These are phyloP conservation scores for Gentiana macrophylla DNA, from an alignment of 257 asterid genomes.

Conservation along the genomic window DNA sequence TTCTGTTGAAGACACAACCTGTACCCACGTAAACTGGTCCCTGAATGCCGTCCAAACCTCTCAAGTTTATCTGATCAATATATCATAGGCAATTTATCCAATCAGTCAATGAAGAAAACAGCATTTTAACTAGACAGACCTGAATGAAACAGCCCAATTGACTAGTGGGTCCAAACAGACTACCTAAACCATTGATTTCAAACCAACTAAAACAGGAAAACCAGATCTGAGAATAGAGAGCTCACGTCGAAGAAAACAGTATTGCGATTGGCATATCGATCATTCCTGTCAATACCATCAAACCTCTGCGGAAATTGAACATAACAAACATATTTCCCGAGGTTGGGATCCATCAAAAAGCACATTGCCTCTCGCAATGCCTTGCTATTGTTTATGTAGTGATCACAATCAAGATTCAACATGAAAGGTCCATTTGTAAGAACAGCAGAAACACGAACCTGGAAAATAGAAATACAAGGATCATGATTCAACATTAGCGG, in stretches of 20 bases:
- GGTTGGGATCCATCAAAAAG: constrained; percentile 95
- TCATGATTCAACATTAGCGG: constrained; percentile 7
- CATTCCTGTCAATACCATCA: constrained; percentile 87
- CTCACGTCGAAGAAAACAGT: constrained; percentile 97
- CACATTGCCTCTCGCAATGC: constrained; percentile 98
- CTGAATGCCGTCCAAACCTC: constrained; percentile 96
- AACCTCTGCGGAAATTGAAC: constrained; percentile 98
- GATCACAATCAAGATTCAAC: constrained; percentile 99
- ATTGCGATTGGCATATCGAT: constrained; percentile 95
- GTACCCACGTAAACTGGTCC: constrained; percentile 98
- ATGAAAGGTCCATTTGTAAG: constrained; percentile 96
- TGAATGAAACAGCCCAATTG: background rate
- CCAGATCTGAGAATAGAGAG: constrained; percentile 7
- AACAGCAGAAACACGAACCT: constrained; percentile 99
- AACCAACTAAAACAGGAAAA: background rate
- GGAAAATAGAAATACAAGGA: constrained; percentile 14
- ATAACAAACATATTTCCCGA: constrained; percentile 91
- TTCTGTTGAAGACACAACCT: constrained; percentile 93
- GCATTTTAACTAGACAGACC: background rate
- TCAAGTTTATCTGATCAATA: constrained; percentile 67
- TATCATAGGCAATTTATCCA: constrained; percentile 10
- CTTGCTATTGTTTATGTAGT: constrained; percentile 94
- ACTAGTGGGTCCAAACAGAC: background rate
- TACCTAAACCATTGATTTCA: background rate
- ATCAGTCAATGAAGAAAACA: constrained; percentile 1